Conservation (phyloP, 2,329 filamentous ascomycete genomes). For the Fusarium torreyae region DNA sequence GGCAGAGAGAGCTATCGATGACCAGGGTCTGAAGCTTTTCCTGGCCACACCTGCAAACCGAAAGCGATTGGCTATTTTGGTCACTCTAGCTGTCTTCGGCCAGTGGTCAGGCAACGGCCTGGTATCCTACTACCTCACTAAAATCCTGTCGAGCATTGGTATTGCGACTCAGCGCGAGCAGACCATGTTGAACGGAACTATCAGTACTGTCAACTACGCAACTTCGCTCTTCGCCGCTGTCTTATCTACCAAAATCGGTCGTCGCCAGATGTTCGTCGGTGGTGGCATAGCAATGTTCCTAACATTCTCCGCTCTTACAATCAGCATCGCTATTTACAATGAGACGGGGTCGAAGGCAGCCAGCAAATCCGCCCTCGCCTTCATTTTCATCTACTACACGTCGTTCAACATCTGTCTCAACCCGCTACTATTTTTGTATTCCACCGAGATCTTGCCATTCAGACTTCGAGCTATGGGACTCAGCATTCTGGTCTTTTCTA, state of each 20-base stretch:
- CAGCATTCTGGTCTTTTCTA: constrained; percentile 28
- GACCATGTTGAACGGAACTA: constrained; percentile 28
- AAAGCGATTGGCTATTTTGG: constrained; percentile 54
- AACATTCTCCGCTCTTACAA: constrained; percentile 29
- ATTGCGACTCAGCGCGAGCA: constrained; percentile 31
- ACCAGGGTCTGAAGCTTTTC: constrained; percentile 10
- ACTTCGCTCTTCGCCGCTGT: constrained; percentile 21
- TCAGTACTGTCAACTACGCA: constrained; percentile 32
- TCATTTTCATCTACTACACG: constrained; percentile 41
- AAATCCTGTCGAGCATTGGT: constrained; percentile 47
- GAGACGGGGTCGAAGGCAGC: constrained; percentile 27
- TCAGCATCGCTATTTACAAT: constrained; percentile 34
- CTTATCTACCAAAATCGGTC: constrained; percentile 27
- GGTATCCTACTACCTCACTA: constrained; percentile 47
- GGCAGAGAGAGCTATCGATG: constrained; percentile 28
- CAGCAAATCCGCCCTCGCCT: constrained; percentile 31
- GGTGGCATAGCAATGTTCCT: constrained; percentile 33
- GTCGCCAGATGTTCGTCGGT: constrained; percentile 31
- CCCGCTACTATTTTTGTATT: constrained; percentile 30
- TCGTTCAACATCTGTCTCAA: constrained; percentile 34
- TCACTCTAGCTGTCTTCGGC: constrained; percentile 60
- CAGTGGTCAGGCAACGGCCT: constrained; percentile 55
- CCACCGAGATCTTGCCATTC: constrained; percentile 35
- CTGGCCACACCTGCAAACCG: constrained; percentile 47
- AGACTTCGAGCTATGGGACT: constrained; percentile 34